Conservation (phyloP, 176 grass and related monocot genomes). For the Carex parvula region DNA sequence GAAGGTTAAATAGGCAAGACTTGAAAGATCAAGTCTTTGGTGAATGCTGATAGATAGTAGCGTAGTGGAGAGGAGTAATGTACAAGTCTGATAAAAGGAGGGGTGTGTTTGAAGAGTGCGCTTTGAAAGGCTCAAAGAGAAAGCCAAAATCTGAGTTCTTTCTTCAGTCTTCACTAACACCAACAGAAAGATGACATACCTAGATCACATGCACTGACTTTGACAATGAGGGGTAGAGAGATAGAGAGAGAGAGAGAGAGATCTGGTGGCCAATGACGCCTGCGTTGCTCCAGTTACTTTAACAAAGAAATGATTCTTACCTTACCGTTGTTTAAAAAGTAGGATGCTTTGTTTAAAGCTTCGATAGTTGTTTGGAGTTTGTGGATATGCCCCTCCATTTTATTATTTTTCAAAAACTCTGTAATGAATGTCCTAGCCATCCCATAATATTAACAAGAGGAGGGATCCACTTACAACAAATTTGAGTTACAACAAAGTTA, state of each 20-base stretch:
- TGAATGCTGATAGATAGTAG: not conserved
- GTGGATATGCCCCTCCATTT: not conserved
- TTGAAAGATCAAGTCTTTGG: conserved; percentile 4
- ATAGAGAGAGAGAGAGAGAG: not conserved
- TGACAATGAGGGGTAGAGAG: not conserved
- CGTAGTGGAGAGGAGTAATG: not conserved
- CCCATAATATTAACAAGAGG: too few species aligned
- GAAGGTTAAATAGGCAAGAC: not conserved
- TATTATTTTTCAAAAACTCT: not conserved
- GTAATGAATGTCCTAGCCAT: not conserved
- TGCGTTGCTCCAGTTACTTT: not conserved
- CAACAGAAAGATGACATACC: conserved; percentile 25
- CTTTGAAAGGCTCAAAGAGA: conserved; percentile 18
- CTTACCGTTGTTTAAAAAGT: not conserved
- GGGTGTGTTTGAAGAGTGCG: not conserved
- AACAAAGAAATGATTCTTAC: not conserved
- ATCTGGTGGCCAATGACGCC: not conserved
- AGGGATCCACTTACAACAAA: too few species aligned
- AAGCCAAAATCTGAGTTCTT: not conserved
- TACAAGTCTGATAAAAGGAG: not conserved
- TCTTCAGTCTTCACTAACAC: not conserved
- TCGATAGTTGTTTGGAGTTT: not conserved
- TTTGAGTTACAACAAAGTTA: too few species aligned
- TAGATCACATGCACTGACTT: conserved; percentile 28
- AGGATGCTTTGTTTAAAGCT: not conserved